Base-by-base conservation (phyloP, 768 basidiomycete species). In the Gymnopilus dilepis region DNA sequence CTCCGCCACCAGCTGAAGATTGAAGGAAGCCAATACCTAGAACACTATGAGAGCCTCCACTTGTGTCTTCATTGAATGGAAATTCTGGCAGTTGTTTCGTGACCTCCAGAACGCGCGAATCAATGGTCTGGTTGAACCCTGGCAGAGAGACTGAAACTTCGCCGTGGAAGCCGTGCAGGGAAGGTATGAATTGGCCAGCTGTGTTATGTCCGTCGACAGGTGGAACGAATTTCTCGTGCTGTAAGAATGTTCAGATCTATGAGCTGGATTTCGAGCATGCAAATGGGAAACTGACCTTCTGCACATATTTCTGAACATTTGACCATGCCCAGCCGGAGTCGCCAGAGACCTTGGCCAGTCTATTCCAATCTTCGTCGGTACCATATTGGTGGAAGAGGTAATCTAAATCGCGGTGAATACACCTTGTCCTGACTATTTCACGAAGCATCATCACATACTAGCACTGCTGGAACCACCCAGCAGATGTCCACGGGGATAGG, bases 161-260 rank as follows among this genome's bases (percentile, higher is more conserved):
- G 5, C 81, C 80, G 4, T 63, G 64, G 26, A 65, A 69, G 31
- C 77, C 75, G 65, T 82, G 81, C 12, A 75, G 59, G 5, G 73
- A 64, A 1, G 81, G 79, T 33, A 74, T 65, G 48, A 72, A 77
- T 68, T 81, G 67, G 8, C 74, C 76, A 11, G 73, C 66, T 15
- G 74, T 76, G 65, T 80, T 65, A 58, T 78, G 77, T 28, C 70
- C 65, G 60, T 81, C 78, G n/a, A 72, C 73, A 0, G 80, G 78
- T 9, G 72, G 62, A 2, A 74, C 71, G 26, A 75, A 69, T 52
- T 72, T 73, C 65, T 81, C 79, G 63, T 76, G 74, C 78, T 80
- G 42, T 21, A 31, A 17, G 34, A n/a, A n/a, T n/a, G 34, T 34
- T 21, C 19, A 22, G 6, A 26, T 38, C 52, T 6, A 41, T 37